Evolutionary conservation across 148 eudicot genomes (phyloP).

Genomic region (Arctostaphylos glauca): DNA sequence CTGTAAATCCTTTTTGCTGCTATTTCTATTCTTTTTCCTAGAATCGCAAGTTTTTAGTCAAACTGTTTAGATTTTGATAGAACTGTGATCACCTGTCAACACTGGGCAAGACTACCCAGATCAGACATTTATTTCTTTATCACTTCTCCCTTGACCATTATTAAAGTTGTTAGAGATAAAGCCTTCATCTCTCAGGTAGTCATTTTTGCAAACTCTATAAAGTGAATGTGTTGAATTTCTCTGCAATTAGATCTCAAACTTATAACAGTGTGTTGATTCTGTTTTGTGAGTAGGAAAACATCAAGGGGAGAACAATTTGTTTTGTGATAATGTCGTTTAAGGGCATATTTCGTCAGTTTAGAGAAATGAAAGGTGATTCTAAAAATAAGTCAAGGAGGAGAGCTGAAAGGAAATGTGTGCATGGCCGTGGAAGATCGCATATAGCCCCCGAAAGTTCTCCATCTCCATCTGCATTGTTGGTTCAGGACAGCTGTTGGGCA

Average conservation of each 20-base stretch:
- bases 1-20: not conserved
- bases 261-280: not conserved
- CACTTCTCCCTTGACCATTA: not conserved
- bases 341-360: slow-evolving; percentile 26
- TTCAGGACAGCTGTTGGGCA: slow-evolving; percentile 42
- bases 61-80: not conserved
- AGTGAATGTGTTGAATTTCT: not conserved
- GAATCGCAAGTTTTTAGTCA: not conserved
- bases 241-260: slow-evolving; percentile 6
- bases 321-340: slow-evolving; percentile 29
- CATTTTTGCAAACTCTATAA: not conserved
- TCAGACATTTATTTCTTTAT: not conserved
- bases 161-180: not conserved
- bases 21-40: not conserved
- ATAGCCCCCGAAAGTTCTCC: slow-evolving; percentile 36
- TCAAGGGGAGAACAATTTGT: not conserved
- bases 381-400: slow-evolving; percentile 20
- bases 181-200: not conserved
- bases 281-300: not conserved
- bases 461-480: slow-evolving; percentile 15
- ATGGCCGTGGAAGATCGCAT: slow-evolving; percentile 29
- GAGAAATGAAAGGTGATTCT: slow-evolving; percentile 13
- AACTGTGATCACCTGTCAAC: not conserved
- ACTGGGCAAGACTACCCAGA: not conserved
- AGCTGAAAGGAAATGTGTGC: slow-evolving; percentile 24